Percentiles rank a stretch among this genome's conserved stretches.
phyloP scores from a whole-genome alignment of 495 filamentous ascomycete genomes.

The Talaromyces liani region DNA sequence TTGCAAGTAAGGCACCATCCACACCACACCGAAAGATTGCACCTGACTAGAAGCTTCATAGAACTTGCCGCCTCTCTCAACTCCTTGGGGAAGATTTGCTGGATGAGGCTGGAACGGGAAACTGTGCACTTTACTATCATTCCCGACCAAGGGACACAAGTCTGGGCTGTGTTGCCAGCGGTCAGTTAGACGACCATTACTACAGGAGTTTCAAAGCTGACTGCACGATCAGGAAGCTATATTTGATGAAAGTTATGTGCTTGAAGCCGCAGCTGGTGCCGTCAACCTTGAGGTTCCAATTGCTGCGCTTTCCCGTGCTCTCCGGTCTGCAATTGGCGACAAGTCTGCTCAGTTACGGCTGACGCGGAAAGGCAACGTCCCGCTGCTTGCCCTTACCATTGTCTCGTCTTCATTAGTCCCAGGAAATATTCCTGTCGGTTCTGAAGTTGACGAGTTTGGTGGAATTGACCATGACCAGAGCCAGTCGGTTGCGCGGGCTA shows the following conservation, averaged over 20 bases:
- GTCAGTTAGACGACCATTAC: slow-evolving; percentile 44
- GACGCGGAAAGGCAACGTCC: slow-evolving; percentile 82
- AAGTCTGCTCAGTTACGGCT: slow-evolving; percentile 75
- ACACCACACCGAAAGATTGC: neutral
- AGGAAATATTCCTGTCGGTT: slow-evolving; percentile 38
- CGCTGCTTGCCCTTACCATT: slow-evolving; percentile 80
- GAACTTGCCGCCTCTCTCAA: slow-evolving; percentile 79
- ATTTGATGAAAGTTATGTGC: slow-evolving; percentile 73
- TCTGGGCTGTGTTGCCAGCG: slow-evolving; percentile 64
- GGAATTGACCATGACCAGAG: slow-evolving; percentile 15
- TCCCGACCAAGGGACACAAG: slow-evolving; percentile 86
- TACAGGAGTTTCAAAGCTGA: slow-evolving; percentile 7
- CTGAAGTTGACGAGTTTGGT: slow-evolving; percentile 22
- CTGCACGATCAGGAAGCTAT: slow-evolving; percentile 57
- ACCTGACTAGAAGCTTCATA: slow-evolving; percentile 21
- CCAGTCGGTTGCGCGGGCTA: slow-evolving; percentile 9
- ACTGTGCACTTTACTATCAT: slow-evolving; percentile 90
- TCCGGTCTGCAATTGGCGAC: slow-evolving; percentile 73
- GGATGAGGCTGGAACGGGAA: slow-evolving; percentile 82
- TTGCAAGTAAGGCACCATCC: slow-evolving; percentile 55
- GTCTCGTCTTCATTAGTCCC: slow-evolving; percentile 44
- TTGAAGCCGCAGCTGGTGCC: slow-evolving; percentile 72
- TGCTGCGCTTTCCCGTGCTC: slow-evolving; percentile 68
- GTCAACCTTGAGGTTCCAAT: slow-evolving; percentile 96
- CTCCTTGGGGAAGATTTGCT: slow-evolving; percentile 84